Conservation (phyloP, 1,139 yeast genomes). For the Sugiyamaella japonica region DNA sequence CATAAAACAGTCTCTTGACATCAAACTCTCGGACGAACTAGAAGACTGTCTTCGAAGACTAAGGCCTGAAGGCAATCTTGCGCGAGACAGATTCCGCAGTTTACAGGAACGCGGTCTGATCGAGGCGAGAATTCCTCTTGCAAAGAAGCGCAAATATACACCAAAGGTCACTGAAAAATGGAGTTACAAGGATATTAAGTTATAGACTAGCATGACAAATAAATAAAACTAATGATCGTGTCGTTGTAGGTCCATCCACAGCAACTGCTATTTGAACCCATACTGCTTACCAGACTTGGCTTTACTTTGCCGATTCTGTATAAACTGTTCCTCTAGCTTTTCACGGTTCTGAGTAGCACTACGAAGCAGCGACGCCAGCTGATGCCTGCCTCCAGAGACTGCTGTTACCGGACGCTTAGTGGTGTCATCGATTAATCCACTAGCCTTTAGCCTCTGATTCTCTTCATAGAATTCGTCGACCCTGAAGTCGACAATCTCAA, state of each 20-base stretch:
- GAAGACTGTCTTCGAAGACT: slow-evolving; percentile 79
- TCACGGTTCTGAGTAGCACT: slow-evolving; percentile 36
- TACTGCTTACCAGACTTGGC: slow-evolving; percentile 33
- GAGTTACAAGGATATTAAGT: slow-evolving; percentile 84
- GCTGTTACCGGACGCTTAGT: slow-evolving; percentile 33
- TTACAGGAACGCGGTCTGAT: slow-evolving; percentile 83
- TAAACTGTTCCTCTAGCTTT: slow-evolving; percentile 35
- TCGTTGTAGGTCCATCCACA: too few relatives aligned
- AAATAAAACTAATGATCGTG: slow-evolving; percentile 7
- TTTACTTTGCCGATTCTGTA: slow-evolving; percentile 28
- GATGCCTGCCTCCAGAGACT: slow-evolving; percentile 37
- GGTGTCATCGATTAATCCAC: slow-evolving; percentile 30
- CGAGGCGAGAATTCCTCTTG: slow-evolving; percentile 76
- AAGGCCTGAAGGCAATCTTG: slow-evolving; percentile 86
- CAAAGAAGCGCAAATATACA: slow-evolving; percentile 61
- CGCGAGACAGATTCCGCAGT: slow-evolving; percentile 77
- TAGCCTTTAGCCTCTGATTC: slow-evolving; percentile 28
- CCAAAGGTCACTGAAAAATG: slow-evolving; percentile 85
- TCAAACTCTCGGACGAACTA: slow-evolving; percentile 86
- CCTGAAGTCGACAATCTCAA: slow-evolving; percentile 34
- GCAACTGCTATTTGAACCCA: slow-evolving; percentile 27
- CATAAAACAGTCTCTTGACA: slow-evolving; percentile 69
- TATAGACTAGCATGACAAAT: slow-evolving; percentile 32
- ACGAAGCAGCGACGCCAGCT: slow-evolving; percentile 34
- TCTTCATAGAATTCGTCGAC: slow-evolving; percentile 35